Conservation (phyloP, 306 rosid genomes). For the Calophaca sinica region DNA sequence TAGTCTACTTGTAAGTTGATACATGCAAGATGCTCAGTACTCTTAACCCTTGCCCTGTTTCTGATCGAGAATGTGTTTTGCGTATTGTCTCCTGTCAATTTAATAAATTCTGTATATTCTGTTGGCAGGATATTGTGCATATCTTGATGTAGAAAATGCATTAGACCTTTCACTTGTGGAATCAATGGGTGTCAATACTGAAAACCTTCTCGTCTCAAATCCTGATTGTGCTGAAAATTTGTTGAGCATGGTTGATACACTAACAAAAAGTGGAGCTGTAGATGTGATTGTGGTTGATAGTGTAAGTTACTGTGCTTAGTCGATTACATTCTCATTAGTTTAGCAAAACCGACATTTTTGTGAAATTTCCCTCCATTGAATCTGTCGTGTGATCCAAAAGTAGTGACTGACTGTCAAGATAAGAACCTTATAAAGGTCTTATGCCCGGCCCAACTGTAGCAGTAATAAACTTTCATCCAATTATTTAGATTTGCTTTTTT, state of each 20-base stretch:
- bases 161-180: conserved; percentile 79
- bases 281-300: conserved; percentile 94
- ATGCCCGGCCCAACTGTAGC: neutral
- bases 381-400: conserved; percentile 29
- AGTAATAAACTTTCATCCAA: neutral
- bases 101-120: conserved; percentile 36
- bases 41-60: conserved; percentile 18
- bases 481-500: neutral
- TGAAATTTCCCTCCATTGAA: conserved; percentile 7
- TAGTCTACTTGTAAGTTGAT: neutral
- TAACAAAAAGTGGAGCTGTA: conserved; percentile 80
- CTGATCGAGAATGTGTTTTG: neutral
- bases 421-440: neutral
- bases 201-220: conserved; percentile 74
- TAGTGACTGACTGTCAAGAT: conserved; percentile 8
- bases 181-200: conserved; percentile 78
- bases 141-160: conserved; percentile 89
- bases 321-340: conserved; percentile 3
- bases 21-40: conserved; percentile 6
- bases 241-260: conserved; percentile 76
- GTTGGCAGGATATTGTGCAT: conserved; percentile 84
- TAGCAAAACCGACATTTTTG: conserved; percentile 24
- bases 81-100: conserved; percentile 29
- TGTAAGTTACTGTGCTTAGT: conserved; percentile 57
- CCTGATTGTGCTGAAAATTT: conserved; percentile 84